Base-by-base conservation (phyloP, 257 asterid species). In the Scutellaria barbata region DNA sequence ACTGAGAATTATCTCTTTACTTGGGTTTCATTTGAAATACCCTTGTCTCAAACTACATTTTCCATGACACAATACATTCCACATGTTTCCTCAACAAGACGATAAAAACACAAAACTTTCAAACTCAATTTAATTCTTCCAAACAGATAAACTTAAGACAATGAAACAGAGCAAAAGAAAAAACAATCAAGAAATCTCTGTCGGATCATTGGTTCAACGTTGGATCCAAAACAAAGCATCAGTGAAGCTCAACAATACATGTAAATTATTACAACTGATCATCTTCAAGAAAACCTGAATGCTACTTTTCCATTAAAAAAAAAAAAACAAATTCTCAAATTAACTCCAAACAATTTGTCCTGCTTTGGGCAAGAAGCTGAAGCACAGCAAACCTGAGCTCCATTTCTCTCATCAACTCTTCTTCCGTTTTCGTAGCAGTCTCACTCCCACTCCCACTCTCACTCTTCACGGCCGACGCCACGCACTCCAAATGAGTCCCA, bases 401-500 rank as follows among this genome's bases (percentile, higher is more conserved):
- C 5, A 78, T 46, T 10, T 80, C 84, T 10, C 67, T 47, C 7
- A 82, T 13, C 75, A 76, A 37, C 12, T 79, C 86, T 5, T 79
- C 84, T 0, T 79, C 63, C 33, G 69, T 68, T 37, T 72, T 54
- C 30, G 41, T 76, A 5, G 11, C 62, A n/a, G 1, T 76, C 3
- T 37, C 79, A 6, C 47, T 57, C 13, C 50, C 43, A 12, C 11
- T 56, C 54, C 42, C 40, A 5, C 1, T 20, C 60, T 4, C 59
- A 30, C 43, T 66, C 72, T 74, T 75, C 18, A 78, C 51, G 45
- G 75, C 88, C 0, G 81, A 66, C 2, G 82, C 74, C 63, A 86
- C 87, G 43, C 96, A 88, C 76, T 86, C 90, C 77, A 86, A 60
- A 80, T 88, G 96, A 7, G 90, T 85, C 48, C 88, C 92, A 4